phyloP scores from a whole-genome alignment of 108 stramenopile genomes.

The Bacterosira constricta region DNA sequence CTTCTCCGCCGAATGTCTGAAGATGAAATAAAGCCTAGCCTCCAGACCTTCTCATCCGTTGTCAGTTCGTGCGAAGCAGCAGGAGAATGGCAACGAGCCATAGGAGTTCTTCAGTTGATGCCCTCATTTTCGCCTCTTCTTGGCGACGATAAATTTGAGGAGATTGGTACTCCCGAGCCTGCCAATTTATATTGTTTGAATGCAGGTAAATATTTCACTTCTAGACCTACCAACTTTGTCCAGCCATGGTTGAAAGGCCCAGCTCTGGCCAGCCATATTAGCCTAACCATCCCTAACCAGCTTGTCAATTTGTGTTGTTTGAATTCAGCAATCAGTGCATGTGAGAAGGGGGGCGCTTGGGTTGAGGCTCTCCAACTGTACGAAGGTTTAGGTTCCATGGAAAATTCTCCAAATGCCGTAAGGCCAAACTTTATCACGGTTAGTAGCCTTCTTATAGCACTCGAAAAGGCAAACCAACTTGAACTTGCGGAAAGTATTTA shows the following conservation, averaged over 20 bases:
- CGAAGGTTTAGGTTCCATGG: slow-evolving; percentile 52
- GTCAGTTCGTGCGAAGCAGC: slow-evolving; percentile 78
- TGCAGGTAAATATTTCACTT: too few species aligned
- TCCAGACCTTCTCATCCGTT: slow-evolving; percentile 63
- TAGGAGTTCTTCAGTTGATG: slow-evolving; percentile 65
- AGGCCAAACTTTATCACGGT: slow-evolving; percentile 70
- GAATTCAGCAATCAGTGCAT: slow-evolving; percentile 75
- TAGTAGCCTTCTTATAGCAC: slow-evolving; percentile 65
- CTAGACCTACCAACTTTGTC: too few species aligned
- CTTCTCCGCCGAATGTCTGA: slow-evolving; percentile 72
- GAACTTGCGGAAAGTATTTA: slow-evolving; percentile 69
- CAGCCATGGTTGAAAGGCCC: too few species aligned
- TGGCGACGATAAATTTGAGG: slow-evolving; percentile 23
- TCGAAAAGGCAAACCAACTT: slow-evolving; percentile 68
- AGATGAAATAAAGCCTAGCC: slow-evolving; percentile 64
- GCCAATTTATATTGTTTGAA: slow-evolving; percentile 77
- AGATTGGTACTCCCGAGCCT: slow-evolving; percentile 1
- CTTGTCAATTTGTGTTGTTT: slow-evolving; percentile 73
- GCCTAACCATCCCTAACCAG: too few species aligned
- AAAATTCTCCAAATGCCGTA: slow-evolving; percentile 18
- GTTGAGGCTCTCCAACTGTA: slow-evolving; percentile 77
- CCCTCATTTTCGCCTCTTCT: slow-evolving; percentile 29
- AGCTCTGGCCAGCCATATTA: too few species aligned
- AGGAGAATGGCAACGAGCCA: slow-evolving; percentile 82
- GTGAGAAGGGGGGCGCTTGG: slow-evolving; percentile 83